Evolutionary conservation across 129 eudicot species (phyloP).

Genomic region (Arctium lappa): DNA sequence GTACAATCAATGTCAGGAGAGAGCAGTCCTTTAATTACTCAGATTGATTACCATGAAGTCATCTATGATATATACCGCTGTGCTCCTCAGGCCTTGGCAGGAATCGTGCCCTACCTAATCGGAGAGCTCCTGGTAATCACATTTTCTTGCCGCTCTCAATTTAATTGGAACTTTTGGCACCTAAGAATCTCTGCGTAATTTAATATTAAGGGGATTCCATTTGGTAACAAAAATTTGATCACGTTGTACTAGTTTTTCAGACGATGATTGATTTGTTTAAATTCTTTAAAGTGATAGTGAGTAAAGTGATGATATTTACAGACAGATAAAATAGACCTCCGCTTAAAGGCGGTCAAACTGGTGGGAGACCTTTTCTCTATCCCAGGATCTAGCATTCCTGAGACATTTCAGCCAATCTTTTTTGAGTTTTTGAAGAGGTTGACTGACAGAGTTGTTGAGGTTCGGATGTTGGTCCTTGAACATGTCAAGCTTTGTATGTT

Average conservation of each 20-base stretch:
- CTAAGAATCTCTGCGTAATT: neutral
- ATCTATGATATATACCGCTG: slow-evolving; percentile 75
- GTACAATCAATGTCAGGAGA: slow-evolving; percentile 89
- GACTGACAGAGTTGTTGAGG: slow-evolving; percentile 82
- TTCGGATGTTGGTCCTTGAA: slow-evolving; percentile 84
- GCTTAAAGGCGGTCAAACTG: slow-evolving; percentile 72
- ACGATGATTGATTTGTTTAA: neutral
- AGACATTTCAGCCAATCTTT: slow-evolving; percentile 75
- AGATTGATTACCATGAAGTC: slow-evolving; percentile 76
- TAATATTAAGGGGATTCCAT: slow-evolving; percentile 4
- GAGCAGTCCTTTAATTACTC: slow-evolving; percentile 36
- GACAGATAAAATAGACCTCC: slow-evolving; percentile 74
- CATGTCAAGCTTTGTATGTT: slow-evolving; percentile 70
- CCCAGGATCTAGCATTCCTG: slow-evolving; percentile 60
- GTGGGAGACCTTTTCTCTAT: slow-evolving; percentile 87
- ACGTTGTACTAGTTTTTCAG: neutral
- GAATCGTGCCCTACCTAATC: slow-evolving; percentile 76
- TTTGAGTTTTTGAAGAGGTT: slow-evolving; percentile 83
- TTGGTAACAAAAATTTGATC: neutral
- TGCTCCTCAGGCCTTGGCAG: slow-evolving; percentile 83
- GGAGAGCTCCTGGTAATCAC: slow-evolving; percentile 91
- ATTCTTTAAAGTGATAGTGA: slow-evolving; percentile 7
- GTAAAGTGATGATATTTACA: slow-evolving; percentile 37
- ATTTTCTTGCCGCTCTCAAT: neutral
- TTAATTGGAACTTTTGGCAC: neutral